These are phyloP conservation scores for Lichtheimia corymbifera DNA, from an alignment of 371 early-diverging fungal genomes.

Conservation along the genomic window DNA sequence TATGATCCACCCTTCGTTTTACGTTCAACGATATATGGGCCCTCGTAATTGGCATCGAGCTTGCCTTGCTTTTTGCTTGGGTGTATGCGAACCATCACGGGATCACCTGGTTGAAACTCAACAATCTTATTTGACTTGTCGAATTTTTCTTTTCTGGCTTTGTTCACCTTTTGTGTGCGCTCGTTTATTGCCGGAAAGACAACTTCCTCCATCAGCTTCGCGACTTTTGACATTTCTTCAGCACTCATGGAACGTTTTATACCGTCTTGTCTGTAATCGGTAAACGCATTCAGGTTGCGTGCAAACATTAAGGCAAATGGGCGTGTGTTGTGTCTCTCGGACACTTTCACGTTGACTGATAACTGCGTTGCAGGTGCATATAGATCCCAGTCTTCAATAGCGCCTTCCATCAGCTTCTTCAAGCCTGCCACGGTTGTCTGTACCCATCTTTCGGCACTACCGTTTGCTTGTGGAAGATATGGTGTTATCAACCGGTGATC, in stretches of 20 bases:
- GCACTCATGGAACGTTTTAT: neutral
- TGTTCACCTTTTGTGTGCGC: neutral
- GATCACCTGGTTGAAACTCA: neutral
- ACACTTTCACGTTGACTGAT: neutral
- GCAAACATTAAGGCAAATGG: neutral
- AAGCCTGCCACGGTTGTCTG: neutral
- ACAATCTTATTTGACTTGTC: neutral
- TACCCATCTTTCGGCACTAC: constrained; percentile 12
- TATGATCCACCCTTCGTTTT: constrained; percentile 16
- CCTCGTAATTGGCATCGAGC: constrained; percentile 3
- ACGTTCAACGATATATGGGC: constrained; percentile 6
- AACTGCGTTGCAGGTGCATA: neutral
- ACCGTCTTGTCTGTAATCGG: neutral
- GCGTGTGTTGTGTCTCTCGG: neutral
- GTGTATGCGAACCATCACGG: neutral
- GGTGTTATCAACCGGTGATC: constrained; percentile 1
- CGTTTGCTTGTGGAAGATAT: neutral
- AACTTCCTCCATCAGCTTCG: neutral
- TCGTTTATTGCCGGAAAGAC: neutral
- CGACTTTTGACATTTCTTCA: neutral
- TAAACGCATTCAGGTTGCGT: neutral
- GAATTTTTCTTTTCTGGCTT: neutral
- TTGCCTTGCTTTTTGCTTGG: neutral
- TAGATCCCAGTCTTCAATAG: neutral
- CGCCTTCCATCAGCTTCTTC: constrained; percentile 16